Percentiles rank a stretch among this genome's conserved stretches.
These are phyloP conservation scores for Annona cherimola DNA, from an alignment of 164 flowering plant species.

Conservation along the genomic window DNA sequence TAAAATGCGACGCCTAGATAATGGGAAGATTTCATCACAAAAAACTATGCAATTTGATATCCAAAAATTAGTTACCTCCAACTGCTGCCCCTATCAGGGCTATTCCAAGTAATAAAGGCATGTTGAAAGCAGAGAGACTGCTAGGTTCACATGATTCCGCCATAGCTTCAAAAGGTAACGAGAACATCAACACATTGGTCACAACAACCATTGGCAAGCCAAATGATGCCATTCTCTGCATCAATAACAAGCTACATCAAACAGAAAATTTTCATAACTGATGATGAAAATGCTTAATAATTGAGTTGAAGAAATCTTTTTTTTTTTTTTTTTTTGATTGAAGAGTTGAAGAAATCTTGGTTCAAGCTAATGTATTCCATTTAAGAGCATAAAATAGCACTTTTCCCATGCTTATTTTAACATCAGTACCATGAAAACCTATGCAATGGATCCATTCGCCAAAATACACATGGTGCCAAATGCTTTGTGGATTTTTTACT, in stretches of 20 bases:
- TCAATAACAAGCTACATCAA: slow-evolving; percentile 4
- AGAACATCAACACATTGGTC: slow-evolving; percentile 43
- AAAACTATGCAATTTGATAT: not conserved
- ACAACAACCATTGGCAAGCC: slow-evolving; percentile 29
- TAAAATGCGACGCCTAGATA: not conserved
- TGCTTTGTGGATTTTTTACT: not conserved
- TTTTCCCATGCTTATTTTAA: not conserved
- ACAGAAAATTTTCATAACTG: not conserved
- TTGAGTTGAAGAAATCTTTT: too few relatives aligned
- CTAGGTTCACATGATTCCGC: slow-evolving; percentile 84
- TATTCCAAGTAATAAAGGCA: slow-evolving; percentile 69
- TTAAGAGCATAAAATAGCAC: too few relatives aligned
- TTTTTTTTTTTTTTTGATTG: too few relatives aligned
- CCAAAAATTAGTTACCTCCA: slow-evolving; percentile 50
- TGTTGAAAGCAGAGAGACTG: slow-evolving; percentile 43
- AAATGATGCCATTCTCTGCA: slow-evolving; percentile 29
- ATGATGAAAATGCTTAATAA: not conserved
- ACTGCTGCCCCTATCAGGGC: slow-evolving; percentile 84
- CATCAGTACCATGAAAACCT: not conserved
- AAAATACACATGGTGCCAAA: not conserved
- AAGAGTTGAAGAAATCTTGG: too few relatives aligned
- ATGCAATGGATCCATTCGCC: not conserved
- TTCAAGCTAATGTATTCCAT: too few relatives aligned
- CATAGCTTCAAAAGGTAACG: slow-evolving; percentile 62
- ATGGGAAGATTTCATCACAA: not conserved